Evolutionary conservation across 2,329 filamentous ascomycete genomes (phyloP).

Genomic region (Aspergillus ochraceus): DNA sequence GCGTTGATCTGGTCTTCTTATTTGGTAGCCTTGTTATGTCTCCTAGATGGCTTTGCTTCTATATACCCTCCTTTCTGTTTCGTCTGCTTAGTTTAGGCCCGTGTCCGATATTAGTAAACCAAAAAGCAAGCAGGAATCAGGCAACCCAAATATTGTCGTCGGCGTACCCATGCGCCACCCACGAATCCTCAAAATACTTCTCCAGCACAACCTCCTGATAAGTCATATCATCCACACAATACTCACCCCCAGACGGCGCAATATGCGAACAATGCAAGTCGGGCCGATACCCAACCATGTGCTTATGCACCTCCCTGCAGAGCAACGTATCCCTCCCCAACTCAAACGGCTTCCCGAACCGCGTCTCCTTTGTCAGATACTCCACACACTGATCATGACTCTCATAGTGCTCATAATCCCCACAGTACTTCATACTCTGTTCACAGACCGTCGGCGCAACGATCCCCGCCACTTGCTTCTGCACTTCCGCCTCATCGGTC

Average conservation of each 20-base stretch:
- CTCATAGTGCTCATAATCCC: constrained; percentile 22
- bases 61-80: background rate
- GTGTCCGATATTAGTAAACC: too few relatives aligned
- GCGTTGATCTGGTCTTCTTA: background rate
- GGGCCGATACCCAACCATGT: constrained; percentile 29
- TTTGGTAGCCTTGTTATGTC: background rate
- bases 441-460: constrained; percentile 23
- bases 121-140: background rate
- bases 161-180: constrained; percentile 24
- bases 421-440: constrained; percentile 22
- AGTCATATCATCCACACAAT: constrained; percentile 29
- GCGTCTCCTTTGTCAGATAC: constrained; percentile 18
- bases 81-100: too few relatives aligned
- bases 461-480: background rate
- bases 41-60: background rate
- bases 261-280: constrained; percentile 30
- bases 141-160: constrained; percentile 20
- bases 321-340: constrained; percentile 28
- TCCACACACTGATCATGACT: constrained; percentile 17
- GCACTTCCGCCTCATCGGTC: constrained; percentile 5
- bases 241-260: constrained; percentile 25
- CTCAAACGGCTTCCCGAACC: constrained; percentile 27
- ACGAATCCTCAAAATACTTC: constrained; percentile 25
- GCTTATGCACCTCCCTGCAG: constrained; percentile 30
- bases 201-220: constrained; percentile 25